Evolutionary conservation across 169 alveolate genomes (phyloP).

Genomic region (Plasmodium vinckei): DNA sequence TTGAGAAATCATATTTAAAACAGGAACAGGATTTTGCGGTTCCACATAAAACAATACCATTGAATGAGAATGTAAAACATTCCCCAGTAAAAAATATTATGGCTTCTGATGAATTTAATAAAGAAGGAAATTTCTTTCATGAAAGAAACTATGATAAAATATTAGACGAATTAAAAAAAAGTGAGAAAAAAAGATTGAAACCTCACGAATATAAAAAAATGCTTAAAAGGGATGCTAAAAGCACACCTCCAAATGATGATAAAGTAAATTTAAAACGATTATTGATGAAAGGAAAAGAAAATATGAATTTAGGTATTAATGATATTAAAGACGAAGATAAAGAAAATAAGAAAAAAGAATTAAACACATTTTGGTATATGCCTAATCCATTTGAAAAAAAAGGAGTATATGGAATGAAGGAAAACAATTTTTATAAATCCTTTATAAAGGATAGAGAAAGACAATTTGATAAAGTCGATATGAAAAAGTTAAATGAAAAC

Average conservation of each 20-base stretch:
- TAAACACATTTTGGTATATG: constrained; percentile 74
- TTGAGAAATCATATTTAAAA: constrained; percentile 70
- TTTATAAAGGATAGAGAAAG: constrained; percentile 70
- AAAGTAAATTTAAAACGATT: constrained; percentile 42
- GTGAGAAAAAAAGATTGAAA: constrained; percentile 24
- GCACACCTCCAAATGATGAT: constrained; percentile 27
- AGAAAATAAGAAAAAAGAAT: constrained; percentile 63
- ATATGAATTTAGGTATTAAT: constrained; percentile 20
- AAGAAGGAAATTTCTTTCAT: not conserved
- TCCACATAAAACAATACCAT: constrained; percentile 45
- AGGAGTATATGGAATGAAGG: constrained; percentile 76
- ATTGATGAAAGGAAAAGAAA: constrained; percentile 6
- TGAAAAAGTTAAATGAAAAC: constrained; percentile 54
- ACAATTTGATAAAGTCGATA: constrained; percentile 38
- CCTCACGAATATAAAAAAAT: constrained; percentile 72
- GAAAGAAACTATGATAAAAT: constrained; percentile 7
- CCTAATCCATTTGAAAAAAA: constrained; percentile 75
- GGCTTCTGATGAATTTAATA: not conserved
- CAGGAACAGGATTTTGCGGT: constrained; percentile 70
- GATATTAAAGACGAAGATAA: constrained; percentile 57
- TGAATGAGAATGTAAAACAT: constrained; percentile 1
- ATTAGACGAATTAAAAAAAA: constrained; percentile 8
- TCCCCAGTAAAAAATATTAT: not conserved
- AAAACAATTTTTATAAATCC: constrained; percentile 66
- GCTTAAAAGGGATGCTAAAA: constrained; percentile 20